Evolutionary conservation across 306 rosid genomes (phyloP).

Genomic region (Pyrus pyrifolia): DNA sequence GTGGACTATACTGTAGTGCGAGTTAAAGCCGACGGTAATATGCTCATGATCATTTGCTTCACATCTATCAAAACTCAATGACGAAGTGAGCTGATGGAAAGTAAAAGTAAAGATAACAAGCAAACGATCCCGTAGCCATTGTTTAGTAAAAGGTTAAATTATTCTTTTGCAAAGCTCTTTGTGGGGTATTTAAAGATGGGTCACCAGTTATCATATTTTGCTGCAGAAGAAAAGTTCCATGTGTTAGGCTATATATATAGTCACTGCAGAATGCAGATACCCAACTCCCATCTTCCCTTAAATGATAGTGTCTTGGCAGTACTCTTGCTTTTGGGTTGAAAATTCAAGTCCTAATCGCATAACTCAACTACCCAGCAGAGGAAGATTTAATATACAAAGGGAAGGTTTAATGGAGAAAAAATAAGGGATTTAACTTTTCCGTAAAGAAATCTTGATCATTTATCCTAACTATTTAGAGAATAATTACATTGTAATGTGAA

Average conservation of each 20-base stretch:
- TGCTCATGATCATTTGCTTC: conserved; percentile 4
- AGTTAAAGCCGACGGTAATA: background rate
- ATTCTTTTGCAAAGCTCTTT: background rate
- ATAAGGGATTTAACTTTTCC: background rate
- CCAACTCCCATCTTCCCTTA: background rate
- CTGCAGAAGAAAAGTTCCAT: background rate
- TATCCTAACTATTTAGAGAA: background rate
- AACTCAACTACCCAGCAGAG: background rate
- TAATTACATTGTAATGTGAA: background rate
- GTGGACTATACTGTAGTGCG: background rate
- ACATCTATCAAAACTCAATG: background rate
- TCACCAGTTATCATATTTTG: background rate
- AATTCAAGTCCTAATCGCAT: background rate
- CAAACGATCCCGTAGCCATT: background rate
- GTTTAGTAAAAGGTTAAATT: background rate
- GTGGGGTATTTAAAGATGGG: background rate
- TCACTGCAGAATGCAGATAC: background rate
- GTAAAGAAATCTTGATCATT: background rate
- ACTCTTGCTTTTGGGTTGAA: background rate
- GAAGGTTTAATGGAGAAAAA: background rate
- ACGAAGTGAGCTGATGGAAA: background rate
- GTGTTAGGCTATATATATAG: background rate
- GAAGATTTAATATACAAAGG: background rate
- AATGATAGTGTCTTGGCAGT: background rate
- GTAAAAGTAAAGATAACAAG: background rate